A percentile compares a stretch with the other conserved stretches of the same genome.
phyloP scores from a whole-genome alignment of 345 rosid species.

The Turnera subulata region DNA sequence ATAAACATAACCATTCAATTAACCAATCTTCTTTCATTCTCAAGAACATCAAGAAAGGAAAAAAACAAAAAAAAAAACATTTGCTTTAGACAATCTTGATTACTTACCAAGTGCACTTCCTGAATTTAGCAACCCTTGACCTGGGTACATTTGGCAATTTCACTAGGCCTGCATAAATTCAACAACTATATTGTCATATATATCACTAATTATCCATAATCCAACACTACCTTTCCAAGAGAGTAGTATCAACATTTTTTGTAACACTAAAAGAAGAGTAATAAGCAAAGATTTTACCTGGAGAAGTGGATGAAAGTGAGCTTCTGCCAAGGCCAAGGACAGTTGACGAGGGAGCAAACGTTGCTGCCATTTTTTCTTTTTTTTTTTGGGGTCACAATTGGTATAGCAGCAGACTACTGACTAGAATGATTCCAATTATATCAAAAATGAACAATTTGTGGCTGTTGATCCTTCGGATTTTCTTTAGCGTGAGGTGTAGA shows the following conservation, averaged over 20 bases:
- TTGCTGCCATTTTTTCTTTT: constrained; percentile 48
- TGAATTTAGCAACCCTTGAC: background rate
- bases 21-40: background rate
- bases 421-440: background rate
- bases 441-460: background rate
- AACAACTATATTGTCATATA: background rate
- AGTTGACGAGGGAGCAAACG: constrained; percentile 48
- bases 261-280: background rate
- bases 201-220: background rate
- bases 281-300: constrained; percentile 35
- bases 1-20: background rate
- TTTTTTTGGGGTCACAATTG: background rate
- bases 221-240: background rate
- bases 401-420: background rate
- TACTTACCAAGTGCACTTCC: background rate
- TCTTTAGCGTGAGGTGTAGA: constrained; percentile 15
- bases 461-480: background rate
- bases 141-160: background rate
- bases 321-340: constrained; percentile 64
- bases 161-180: background rate
- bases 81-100: no score
- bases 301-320: constrained; percentile 32
- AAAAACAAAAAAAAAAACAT: no score
- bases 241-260: background rate
- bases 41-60: background rate